Evolutionary conservation across 768 basidiomycete genomes (phyloP).

Genomic region (Thelephora ganbajun): DNA sequence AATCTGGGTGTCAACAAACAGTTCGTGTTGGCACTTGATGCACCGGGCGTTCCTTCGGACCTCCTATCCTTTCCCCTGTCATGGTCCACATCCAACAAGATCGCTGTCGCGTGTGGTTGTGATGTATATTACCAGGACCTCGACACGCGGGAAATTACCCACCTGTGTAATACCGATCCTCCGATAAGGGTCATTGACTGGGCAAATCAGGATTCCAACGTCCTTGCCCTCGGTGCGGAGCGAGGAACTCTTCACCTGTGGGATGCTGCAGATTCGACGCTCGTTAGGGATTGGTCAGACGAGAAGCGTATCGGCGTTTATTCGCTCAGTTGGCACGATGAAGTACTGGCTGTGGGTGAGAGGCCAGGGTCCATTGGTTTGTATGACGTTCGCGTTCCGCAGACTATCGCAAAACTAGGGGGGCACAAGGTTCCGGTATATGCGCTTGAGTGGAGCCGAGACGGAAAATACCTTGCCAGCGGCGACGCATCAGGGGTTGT

Average conservation of each 20-base stretch:
- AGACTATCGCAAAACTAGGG: constrained; percentile 15
- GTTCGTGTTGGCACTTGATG: constrained; percentile 47
- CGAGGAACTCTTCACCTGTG: constrained; percentile 38
- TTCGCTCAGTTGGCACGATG: constrained; percentile 26
- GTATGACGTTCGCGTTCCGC: constrained; percentile 21
- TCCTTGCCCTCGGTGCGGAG: constrained; percentile 39
- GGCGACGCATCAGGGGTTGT: constrained; percentile 27
- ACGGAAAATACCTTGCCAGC: constrained; percentile 26
- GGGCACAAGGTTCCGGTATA: constrained; percentile 22
- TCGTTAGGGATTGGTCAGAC: constrained; percentile 20
- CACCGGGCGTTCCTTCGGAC: constrained; percentile 43
- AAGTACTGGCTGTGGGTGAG: constrained; percentile 24
- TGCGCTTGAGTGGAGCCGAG: constrained; percentile 26
- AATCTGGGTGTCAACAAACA: constrained; percentile 41
- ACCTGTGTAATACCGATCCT: constrained; percentile 28
- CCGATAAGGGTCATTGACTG: constrained; percentile 32
- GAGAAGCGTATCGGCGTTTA: constrained; percentile 22
- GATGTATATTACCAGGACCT: constrained; percentile 54
- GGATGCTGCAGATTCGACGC: constrained; percentile 25
- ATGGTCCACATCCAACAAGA: constrained; percentile 46
- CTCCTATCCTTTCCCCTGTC: constrained; percentile 42
- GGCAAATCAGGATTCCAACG: constrained; percentile 26
- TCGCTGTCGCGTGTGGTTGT: constrained; percentile 46
- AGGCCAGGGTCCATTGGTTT: constrained; percentile 24
- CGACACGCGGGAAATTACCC: constrained; percentile 35